A percentile compares a stretch with the other conserved stretches of the same genome.
Evolutionary conservation across 371 early-diverging fungal genomes (phyloP).

Genomic region (Zancudomyces culisetae): DNA sequence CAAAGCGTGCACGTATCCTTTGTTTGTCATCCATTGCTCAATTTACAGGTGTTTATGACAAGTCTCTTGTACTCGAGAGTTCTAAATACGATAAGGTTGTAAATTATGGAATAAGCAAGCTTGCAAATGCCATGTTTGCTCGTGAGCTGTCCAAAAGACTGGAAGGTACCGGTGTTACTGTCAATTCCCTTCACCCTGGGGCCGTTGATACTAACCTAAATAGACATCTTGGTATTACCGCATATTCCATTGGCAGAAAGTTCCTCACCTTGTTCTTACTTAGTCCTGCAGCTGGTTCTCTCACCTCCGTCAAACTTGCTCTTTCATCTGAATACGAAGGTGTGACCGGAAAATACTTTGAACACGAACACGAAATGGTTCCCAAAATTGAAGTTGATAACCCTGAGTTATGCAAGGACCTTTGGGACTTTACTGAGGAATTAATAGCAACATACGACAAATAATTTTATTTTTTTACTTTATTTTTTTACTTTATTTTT

Average conservation of each 20-base stretch:
- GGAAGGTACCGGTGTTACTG: constrained; percentile 26
- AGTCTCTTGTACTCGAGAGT: constrained; percentile 16
- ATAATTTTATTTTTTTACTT: too few relatives aligned
- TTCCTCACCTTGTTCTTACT: constrained; percentile 11
- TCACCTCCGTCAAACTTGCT: constrained; percentile 40
- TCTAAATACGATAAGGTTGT: constrained; percentile 18
- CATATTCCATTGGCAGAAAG: not conserved
- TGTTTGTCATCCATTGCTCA: constrained; percentile 26
- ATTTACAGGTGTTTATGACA: constrained; percentile 25
- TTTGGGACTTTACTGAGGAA: constrained; percentile 21
- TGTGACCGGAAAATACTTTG: constrained; percentile 31
- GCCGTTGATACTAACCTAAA: constrained; percentile 30
- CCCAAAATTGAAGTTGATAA: constrained; percentile 5
- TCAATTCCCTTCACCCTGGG: constrained; percentile 52
- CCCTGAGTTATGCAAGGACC: constrained; percentile 8
- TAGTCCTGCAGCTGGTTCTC: constrained; percentile 29
- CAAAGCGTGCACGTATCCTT: constrained; percentile 26
- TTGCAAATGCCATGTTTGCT: constrained; percentile 45
- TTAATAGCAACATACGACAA: constrained; percentile 5
- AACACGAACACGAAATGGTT: constrained; percentile 7
- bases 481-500: too few relatives aligned
- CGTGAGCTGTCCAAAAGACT: constrained; percentile 29
- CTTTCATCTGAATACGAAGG: constrained; percentile 39
- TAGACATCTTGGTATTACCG: constrained; percentile 15
- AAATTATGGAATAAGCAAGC: constrained; percentile 36